phyloP scores from a whole-genome alignment of 768 basidiomycete species.

The Clitopilus passeckerianus region DNA sequence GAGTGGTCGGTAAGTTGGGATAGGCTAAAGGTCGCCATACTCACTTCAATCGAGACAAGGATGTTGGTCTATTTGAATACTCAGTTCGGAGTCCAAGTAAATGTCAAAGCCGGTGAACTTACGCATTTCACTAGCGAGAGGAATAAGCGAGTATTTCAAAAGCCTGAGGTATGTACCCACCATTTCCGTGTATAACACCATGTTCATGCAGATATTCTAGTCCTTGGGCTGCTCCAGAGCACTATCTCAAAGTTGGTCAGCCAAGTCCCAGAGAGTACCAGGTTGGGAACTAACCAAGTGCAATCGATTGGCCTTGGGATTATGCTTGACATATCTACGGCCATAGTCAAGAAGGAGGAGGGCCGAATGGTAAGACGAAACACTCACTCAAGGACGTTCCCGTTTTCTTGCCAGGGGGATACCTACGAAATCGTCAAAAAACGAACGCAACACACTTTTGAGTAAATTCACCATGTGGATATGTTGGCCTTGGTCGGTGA shows the following conservation, averaged over 20 bases:
- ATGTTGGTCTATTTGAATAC: constrained; percentile 46
- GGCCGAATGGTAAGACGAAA: no score
- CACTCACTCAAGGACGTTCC: constrained; percentile 47
- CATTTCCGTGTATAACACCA: constrained; percentile 54
- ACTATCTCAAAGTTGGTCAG: constrained; percentile 22
- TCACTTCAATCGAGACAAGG: constrained; percentile 45
- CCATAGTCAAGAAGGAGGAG: no score
- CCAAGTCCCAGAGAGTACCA: background rate
- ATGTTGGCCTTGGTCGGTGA: constrained; percentile 44
- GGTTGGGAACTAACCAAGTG: constrained; percentile 31
- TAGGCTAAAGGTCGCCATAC: constrained; percentile 1
- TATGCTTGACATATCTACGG: constrained; percentile 33
- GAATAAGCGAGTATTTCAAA: background rate
- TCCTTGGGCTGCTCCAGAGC: constrained; percentile 50
- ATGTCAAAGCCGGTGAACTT: background rate
- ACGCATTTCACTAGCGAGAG: constrained; percentile 6
- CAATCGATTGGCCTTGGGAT: constrained; percentile 33
- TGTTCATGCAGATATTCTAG: constrained; percentile 50
- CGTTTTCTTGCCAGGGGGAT: constrained; percentile 59
- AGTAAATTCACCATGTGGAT: constrained; percentile 38
- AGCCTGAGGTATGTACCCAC: constrained; percentile 29
- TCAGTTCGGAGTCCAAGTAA: background rate
- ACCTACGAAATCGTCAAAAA: constrained; percentile 28
- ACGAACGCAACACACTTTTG: background rate
- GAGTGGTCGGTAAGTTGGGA: background rate